Evolutionary conservation across 305 asterid genomes (phyloP), one percentile per base, ranked within the genome.

Genomic region (Lippia alba): DNA sequence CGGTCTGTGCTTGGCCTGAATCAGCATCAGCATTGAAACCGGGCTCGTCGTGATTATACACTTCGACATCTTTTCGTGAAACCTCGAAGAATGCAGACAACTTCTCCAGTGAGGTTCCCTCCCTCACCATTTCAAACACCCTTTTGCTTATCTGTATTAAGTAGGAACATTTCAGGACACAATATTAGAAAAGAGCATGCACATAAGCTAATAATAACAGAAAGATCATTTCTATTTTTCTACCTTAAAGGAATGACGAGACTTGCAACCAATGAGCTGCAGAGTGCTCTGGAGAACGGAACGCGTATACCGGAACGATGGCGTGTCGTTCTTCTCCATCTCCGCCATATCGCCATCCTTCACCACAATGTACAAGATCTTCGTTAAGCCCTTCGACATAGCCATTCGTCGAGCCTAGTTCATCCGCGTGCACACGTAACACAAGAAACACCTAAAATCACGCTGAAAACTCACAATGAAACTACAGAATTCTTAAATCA

Each of bases 191-290:
- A 60, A 67, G 64, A 48, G 40, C 14, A 8, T 45, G 49, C 58
- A 49, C 36, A 67, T 41, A 68, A 58, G 76, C 75, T 67, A 36
- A 36, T 34, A 34, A 34, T 4, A 36, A 36, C 41, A 36, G 3
- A 24, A 24, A 24, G 30, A 24, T 1, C 30, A 24, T 24, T 24
- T 24, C 30, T 24, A 24, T 24, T 24, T 24, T 24, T 24, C 30
- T 24, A 86, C 99, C 98, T 92, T 94, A 72, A 92, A 94, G 64
- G 98, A 94, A 71, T 94, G 99, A 49, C 99, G 90, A 62, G 99
- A 81, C 75, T 92, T 94, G 87, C 99, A 94, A 12, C 99, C 99
- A 83, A 94, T 94, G 78, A 92, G 91, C 71, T 92, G 98, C 80
- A 94, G 86, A 79, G 97, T 79, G 67, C 91, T 94, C 89, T 94